Percentiles rank a stretch among this genome's conserved stretches.
These are phyloP conservation scores for Aspergillus sergii DNA, from an alignment of 2,329 filamentous ascomycete species.

Conservation along the genomic window DNA sequence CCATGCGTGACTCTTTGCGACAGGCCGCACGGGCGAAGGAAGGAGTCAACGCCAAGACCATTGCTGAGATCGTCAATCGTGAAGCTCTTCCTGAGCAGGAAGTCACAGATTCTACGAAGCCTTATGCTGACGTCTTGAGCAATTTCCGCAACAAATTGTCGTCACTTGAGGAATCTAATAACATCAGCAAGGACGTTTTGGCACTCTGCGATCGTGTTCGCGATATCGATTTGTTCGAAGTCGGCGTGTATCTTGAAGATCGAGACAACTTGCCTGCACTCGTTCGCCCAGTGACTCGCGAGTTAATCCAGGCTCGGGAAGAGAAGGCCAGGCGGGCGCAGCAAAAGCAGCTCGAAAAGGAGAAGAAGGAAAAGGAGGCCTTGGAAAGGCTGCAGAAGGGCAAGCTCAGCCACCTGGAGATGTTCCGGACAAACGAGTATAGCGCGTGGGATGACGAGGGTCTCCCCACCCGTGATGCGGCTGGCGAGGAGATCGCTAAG, in stretches of 20 bases:
- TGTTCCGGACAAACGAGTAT: conserved; percentile 27
- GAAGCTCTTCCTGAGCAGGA: conserved; percentile 24
- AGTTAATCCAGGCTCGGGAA: conserved; percentile 57
- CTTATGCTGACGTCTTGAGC: conserved; percentile 53
- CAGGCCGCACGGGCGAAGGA: conserved; percentile 56
- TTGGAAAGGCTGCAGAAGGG: conserved; percentile 62
- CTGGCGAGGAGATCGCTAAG: conserved; percentile 7
- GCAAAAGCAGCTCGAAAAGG: conserved; percentile 53
- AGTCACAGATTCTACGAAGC: conserved; percentile 33
- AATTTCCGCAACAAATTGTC: conserved; percentile 44
- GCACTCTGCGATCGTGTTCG: conserved; percentile 77
- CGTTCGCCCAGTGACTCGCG: conserved; percentile 66
- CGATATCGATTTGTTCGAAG: conserved; percentile 76
- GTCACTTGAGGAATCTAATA: conserved; percentile 48
- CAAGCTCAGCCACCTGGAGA: conserved; percentile 54
- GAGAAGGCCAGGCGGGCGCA: conserved; percentile 55
- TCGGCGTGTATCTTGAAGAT: conserved; percentile 88
- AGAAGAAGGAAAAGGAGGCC: conserved; percentile 47
- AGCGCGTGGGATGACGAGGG: conserved; percentile 10
- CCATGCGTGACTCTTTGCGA: conserved; percentile 61
- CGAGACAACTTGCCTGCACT: conserved; percentile 70
- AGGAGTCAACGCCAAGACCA: conserved; percentile 41
- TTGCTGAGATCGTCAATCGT: conserved; percentile 43
- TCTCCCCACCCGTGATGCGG: conserved; percentile 3
- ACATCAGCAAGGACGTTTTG: conserved; percentile 71